Evolutionary conservation across 129 eudicot genomes (phyloP).

Genomic region (Scalesia atractyloides): DNA sequence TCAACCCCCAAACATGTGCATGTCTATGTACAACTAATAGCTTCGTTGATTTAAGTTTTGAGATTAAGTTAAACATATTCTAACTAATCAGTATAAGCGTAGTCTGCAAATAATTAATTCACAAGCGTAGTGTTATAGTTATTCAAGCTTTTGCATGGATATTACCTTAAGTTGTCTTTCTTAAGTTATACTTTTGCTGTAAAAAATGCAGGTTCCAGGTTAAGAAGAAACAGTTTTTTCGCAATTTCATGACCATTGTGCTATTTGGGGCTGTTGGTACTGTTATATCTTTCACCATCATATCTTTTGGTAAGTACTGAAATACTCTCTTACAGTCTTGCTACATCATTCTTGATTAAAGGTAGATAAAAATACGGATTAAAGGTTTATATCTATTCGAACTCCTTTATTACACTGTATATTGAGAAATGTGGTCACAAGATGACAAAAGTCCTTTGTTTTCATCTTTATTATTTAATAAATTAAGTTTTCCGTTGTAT

Average conservation of each 20-base stretch:
- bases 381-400: constrained; percentile 1
- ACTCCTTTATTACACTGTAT: neutral
- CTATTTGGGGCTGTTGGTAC: constrained; percentile 96
- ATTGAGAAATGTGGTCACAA: neutral
- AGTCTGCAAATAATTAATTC: neutral
- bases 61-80: neutral
- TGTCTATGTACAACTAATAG: neutral
- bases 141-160: constrained; percentile 13
- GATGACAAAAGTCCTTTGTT: constrained; percentile 8
- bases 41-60: neutral
- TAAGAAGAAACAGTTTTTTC: constrained; percentile 89
- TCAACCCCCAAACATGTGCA: neutral
- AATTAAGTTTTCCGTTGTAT: neutral
- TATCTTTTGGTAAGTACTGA: constrained; percentile 64
- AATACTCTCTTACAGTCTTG: constrained; percentile 3
- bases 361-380: no score
- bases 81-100: neutral
- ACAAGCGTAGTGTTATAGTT: neutral
- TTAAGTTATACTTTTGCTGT: neutral
- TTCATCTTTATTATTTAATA: constrained; percentile 1
- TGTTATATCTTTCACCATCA: constrained; percentile 70
- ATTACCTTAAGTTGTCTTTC: constrained; percentile 10
- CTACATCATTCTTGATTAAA: constrained; percentile 1
- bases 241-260: constrained; percentile 79
- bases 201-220: constrained; percentile 81